phyloP scores from a whole-genome alignment of 2,329 filamentous ascomycete species.

The Claviceps citrina region DNA sequence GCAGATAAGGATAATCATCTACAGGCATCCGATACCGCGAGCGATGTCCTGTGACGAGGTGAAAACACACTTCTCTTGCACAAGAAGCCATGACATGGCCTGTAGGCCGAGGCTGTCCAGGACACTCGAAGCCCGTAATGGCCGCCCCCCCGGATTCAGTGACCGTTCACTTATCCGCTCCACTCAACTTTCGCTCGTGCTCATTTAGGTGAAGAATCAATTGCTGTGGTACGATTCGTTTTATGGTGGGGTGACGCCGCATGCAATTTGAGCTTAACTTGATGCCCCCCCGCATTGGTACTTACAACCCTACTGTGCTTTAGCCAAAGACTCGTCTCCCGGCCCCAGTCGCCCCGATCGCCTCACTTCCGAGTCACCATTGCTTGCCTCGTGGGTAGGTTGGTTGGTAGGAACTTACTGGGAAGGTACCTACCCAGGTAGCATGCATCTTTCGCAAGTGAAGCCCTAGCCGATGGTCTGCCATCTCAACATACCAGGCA shows the following conservation, averaged over 20 bases:
- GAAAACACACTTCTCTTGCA: neutral
- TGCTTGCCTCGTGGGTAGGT: too few relatives aligned
- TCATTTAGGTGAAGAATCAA: too few relatives aligned
- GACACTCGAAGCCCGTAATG: too few relatives aligned
- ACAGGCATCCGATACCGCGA: too few relatives aligned
- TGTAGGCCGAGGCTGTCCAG: too few relatives aligned
- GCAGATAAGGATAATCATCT: too few relatives aligned
- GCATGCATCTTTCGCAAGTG: neutral
- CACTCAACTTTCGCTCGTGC: neutral
- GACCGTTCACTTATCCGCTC: neutral
- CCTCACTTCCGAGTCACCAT: too few relatives aligned
- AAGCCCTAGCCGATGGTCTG: neutral
- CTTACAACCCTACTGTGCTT: too few relatives aligned
- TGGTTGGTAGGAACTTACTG: too few relatives aligned
- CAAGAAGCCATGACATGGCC: neutral
- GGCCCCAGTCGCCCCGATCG: too few relatives aligned
- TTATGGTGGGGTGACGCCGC: neutral
- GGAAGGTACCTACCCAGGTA: too few relatives aligned
- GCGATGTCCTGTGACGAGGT: neutral
- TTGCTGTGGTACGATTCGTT: neutral
- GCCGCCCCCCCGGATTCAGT: neutral
- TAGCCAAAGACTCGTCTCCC: neutral
- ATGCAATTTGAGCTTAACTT: neutral
- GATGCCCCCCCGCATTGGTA: neutral
- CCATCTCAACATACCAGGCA: too few relatives aligned